These are phyloP conservation scores for barrel medic (Medicago truncatula) DNA, from an alignment of 306 rosid species.

Conservation along the genomic window DNA sequence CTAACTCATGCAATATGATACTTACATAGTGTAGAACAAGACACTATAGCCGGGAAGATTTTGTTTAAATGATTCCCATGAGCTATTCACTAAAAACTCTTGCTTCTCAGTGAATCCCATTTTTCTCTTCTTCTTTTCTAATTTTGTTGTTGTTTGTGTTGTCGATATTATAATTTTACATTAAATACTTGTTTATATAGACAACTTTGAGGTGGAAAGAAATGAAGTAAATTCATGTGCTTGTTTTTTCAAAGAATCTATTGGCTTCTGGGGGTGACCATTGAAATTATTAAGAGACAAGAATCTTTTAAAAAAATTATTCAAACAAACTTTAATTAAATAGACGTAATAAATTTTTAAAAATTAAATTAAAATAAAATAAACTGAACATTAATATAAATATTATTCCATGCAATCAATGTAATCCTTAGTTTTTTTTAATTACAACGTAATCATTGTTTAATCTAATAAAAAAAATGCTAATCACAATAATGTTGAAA, in stretches of 20 bases:
- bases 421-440: no score
- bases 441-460: no score
- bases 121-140: neutral
- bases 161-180: neutral
- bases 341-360: neutral
- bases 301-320: neutral
- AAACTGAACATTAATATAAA: neutral
- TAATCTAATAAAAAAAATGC: no score
- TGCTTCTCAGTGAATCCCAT: conserved; percentile 44
- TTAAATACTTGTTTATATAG: neutral
- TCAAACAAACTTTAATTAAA: no score
- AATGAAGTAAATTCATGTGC: neutral
- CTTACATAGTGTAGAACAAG: conserved; percentile 43
- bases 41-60: conserved; percentile 25
- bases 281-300: conserved; percentile 5
- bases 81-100: conserved; percentile 40
- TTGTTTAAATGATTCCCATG: conserved; percentile 40
- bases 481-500: no score
- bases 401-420: no score
- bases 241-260: neutral
- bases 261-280: neutral
- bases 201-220: neutral
- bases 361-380: neutral
- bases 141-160: neutral
- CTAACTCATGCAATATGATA: no score